These are phyloP conservation scores for Sporothrix brunneoviolacea DNA, from an alignment of 2,329 filamentous ascomycete genomes.

Conservation along the genomic window DNA sequence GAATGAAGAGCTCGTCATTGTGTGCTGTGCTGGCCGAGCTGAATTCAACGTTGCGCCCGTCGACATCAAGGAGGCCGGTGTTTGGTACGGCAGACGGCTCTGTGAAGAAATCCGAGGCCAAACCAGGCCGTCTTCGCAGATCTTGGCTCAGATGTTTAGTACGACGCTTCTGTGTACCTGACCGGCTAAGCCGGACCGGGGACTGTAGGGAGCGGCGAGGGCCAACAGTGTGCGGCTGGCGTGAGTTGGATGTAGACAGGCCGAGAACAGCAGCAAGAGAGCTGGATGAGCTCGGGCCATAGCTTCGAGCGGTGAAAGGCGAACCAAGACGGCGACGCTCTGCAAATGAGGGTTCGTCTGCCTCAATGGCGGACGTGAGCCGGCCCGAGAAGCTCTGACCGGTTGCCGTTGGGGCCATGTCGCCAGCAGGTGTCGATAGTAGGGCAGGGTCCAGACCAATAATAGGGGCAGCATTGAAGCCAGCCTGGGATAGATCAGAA, in stretches of 20 bases:
- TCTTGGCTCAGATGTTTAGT: conserved; percentile 41
- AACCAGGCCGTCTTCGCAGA: conserved; percentile 48
- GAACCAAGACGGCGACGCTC: conserved; percentile 42
- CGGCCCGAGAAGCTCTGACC: conserved; percentile 4
- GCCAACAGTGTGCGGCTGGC: conserved; percentile 44
- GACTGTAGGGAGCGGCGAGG: conserved; percentile 46
- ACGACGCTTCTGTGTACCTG: conserved; percentile 50
- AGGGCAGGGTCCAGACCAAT: not conserved
- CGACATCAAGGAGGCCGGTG: conserved; percentile 4
- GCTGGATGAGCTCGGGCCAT: conserved; percentile 54
- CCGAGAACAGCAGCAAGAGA: conserved; percentile 36
- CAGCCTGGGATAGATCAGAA: conserved; percentile 13
- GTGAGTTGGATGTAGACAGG: conserved; percentile 28
- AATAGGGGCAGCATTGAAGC: not conserved
- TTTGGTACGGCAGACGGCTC: conserved; percentile 30
- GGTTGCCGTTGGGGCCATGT: not conserved
- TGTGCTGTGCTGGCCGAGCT: conserved; percentile 29
- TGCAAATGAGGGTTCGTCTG: conserved; percentile 23
- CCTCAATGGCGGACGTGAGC: conserved; percentile 14
- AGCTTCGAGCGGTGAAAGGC: conserved; percentile 52
- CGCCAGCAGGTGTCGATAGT: not conserved
- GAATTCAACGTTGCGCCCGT: conserved; percentile 25
- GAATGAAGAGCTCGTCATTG: conserved; percentile 34
- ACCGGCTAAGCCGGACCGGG: conserved; percentile 47
- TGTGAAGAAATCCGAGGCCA: conserved; percentile 48